A percentile compares a stretch with the other conserved stretches of the same genome.
Evolutionary conservation across 176 grass and related monocot species (phyloP).

Genomic region (Musa beccarii): DNA sequence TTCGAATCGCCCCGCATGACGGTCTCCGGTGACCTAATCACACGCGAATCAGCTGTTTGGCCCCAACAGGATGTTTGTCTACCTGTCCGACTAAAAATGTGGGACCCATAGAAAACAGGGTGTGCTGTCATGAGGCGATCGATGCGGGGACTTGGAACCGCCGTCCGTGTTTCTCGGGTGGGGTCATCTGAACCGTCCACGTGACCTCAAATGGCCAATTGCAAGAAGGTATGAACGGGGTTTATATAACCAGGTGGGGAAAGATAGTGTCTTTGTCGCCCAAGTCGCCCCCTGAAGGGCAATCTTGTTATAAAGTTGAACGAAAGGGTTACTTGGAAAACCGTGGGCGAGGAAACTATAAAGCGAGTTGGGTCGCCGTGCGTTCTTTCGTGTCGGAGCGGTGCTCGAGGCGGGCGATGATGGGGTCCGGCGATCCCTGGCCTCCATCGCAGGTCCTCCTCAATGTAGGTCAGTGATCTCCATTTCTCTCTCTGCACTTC

Average conservation of each 20-base stretch:
- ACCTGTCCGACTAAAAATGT: too few species aligned
- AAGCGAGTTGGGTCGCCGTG: not conserved
- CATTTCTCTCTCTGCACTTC: not conserved
- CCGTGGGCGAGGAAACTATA: not conserved
- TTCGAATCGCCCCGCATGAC: too few species aligned
- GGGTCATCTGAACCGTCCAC: too few species aligned
- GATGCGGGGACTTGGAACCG: too few species aligned
- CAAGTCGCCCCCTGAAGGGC: not conserved
- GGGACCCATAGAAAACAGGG: too few species aligned
- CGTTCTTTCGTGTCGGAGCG: not conserved
- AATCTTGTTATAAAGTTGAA: not conserved
- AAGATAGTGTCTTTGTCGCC: not conserved
- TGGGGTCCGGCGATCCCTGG: slow-evolving; percentile 3
- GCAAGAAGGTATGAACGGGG: too few species aligned
- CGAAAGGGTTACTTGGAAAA: not conserved
- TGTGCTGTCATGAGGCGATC: too few species aligned
- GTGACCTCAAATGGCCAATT: too few species aligned
- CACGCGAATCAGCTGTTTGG: too few species aligned
- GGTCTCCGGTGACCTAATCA: too few species aligned
- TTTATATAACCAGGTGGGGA: rapidly evolving
- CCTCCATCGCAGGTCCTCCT: slow-evolving; percentile 16
- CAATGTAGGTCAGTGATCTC: slow-evolving; percentile 12
- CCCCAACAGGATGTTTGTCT: too few species aligned
- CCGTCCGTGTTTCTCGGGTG: too few species aligned
- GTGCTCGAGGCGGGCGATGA: not conserved